Evolutionary conservation across 441 rosid species (phyloP), one percentile per base, ranked within the genome.

Genomic region (Erodium texanum): DNA sequence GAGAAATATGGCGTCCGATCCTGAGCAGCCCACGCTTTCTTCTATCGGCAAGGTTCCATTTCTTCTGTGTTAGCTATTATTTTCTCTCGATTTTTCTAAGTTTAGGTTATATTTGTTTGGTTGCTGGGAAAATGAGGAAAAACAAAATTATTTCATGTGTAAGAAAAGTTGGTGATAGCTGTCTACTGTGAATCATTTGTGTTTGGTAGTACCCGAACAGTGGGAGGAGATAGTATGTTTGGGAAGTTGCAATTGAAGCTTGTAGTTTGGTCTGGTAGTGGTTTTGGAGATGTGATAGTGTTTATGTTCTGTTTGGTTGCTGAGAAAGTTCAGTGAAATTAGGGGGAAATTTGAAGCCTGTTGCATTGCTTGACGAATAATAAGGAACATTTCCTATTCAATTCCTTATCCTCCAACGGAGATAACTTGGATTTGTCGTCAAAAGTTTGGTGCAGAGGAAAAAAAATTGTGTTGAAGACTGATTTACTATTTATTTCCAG

Each of bases 1-100:
- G 64, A 4, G 65, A 52, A 62, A 68, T 67, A 92, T 93, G 97
- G 87, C 78, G 56, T 74, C 86, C 62, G 92, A 86, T 78, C 73
- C 79, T 41, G 88, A 86, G 80, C 84, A 77, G 43, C 78, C 74
- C 75, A 68, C 80, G 41, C 70, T 81, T 41, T 76, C 81, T 68
- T 82, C 89, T 56, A 62, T 75, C 19, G 74, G 24, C 66, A 85
- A 83, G 93, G 87, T 89, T 74, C 45, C 8, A 0, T 62, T 3
- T 7, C 10, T 5, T 34, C 6, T 29, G 0, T 2, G 3, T 2
- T 29, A 3, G 6, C 6, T 29, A 0, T 73, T 12, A 0, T 8
- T 67, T 59, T 62, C 38, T 36, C 70, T 59, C 34, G 9, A 22
- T 52, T n/a, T 3, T 18, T 7, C n/a, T 3, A 20, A n/a, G 32